Conservation (phyloP, 768 basidiomycete species). For the Mycena kentingensis region DNA sequence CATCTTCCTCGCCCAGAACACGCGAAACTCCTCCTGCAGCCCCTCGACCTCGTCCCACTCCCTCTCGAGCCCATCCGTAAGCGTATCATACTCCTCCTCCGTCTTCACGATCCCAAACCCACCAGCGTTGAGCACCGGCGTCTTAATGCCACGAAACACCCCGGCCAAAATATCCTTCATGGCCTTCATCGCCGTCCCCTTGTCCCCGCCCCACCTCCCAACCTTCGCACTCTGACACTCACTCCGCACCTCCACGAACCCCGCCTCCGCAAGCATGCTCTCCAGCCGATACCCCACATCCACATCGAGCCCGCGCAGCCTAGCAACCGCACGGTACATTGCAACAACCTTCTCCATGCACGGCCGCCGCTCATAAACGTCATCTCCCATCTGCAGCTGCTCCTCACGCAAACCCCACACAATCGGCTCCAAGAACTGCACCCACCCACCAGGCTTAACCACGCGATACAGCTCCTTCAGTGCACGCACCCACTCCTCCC, state of each 20-base stretch:
- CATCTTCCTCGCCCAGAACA: conserved; percentile 7
- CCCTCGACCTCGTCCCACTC: conserved; percentile 5
- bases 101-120: too few species aligned
- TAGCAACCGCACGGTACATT: conserved; percentile 7
- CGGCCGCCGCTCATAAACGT: conserved; percentile 9
- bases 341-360: conserved; percentile 11
- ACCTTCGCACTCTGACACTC: too few species aligned
- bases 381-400: too few species aligned
- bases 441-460: conserved; percentile 20
- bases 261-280: conserved; percentile 17
- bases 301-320: conserved; percentile 10
- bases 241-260: conserved; percentile 18
- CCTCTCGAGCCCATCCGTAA: conserved; percentile 2
- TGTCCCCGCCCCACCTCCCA: too few species aligned
- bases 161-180: too few species aligned
- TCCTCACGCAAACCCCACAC: too few species aligned
- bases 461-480: conserved; percentile 20
- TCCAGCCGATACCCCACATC: conserved; percentile 14
- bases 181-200: too few species aligned
- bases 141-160: too few species aligned
- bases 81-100: conserved; percentile 6
- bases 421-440: conserved; percentile 17
- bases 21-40: not conserved
- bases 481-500: conserved; percentile 12
- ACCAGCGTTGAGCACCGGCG: too few species aligned